A percentile compares a stretch with the other conserved stretches of the same genome.
Conservation (phyloP, 805 yeast species). For the Yamadazyma scolyti region DNA sequence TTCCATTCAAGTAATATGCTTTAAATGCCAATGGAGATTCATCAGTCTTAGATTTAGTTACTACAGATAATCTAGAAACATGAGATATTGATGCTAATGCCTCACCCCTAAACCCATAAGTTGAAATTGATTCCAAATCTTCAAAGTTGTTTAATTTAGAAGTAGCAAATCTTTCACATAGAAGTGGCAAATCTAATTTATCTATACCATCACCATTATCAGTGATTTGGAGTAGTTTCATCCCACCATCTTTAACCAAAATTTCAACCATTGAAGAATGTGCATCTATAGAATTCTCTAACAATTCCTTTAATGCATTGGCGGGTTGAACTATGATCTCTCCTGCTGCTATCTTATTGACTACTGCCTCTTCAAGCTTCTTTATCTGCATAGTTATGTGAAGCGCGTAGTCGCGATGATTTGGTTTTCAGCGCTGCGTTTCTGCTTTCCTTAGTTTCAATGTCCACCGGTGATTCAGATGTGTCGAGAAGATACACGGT, state of each 20-base stretch:
- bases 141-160: conserved; percentile 75
- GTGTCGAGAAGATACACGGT: too few relatives aligned
- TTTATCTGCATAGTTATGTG: conserved; percentile 12
- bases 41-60: conserved; percentile 54
- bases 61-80: conserved; percentile 74
- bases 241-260: conserved; percentile 86
- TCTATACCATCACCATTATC: conserved; percentile 87
- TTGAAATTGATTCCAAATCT: conserved; percentile 65
- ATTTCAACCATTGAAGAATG: conserved; percentile 70
- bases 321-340: conserved; percentile 93
- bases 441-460: too few relatives aligned
- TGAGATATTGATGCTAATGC: conserved; percentile 94
- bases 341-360: conserved; percentile 94
- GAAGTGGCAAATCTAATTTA: conserved; percentile 65
- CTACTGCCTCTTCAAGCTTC: conserved; percentile 64
- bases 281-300: conserved; percentile 93
- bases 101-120: conserved; percentile 96
- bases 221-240: conserved; percentile 77
- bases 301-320: conserved; percentile 87
- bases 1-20: conserved; percentile 66
- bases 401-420: too few relatives aligned
- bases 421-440: too few relatives aligned
- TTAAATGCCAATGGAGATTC: conserved; percentile 67
- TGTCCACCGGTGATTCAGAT: too few relatives aligned
- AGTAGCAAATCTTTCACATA: conserved; percentile 93